Base-by-base conservation (phyloP, 1,284 basidiomycete species). In the Moesziomyces sp. region DNA sequence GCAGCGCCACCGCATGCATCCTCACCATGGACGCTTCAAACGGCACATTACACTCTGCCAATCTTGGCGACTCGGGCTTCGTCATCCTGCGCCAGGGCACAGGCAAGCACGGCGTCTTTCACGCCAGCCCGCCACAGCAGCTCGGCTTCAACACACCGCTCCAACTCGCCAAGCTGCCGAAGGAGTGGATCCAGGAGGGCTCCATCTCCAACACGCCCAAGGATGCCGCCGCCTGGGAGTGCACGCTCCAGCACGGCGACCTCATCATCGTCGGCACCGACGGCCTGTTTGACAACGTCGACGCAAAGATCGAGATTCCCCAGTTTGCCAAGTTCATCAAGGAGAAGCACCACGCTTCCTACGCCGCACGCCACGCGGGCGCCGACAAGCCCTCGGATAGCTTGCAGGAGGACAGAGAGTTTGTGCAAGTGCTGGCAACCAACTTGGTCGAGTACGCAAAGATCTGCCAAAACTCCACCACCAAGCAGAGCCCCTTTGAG, bases 51-150 rank as follows among this genome's bases (percentile, higher is more conserved):
- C 89, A 90, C 42, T 90, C 92, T 21, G 92, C 92, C 60, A 95
- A 94, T 91, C 92, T 95, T 59, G 93, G 93, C 18, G 93, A 95
- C 84, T 93, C 92, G 49, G 92, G 92, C 14, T 94, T 91, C 82
- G 86, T 89, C 65, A 89, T 95, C 58, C 88, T 94, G 58, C 76
- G 81, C 18, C 66, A 77, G 24, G 62, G 69, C 35, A 76, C 69
- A 14, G 74, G 71, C n/a, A 77, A 77, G 47, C 68, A 80, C 18
- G 67, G 76, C n/a, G 76, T 80, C 13, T 68, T 81, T 16, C 69
- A 78, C 50, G 74, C 67, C 43, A 76, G 74, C 19, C 66, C 62
- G 11, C 78, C 82, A 21, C 81, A 80, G 52, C 78, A 78, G 49
- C 71, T 80, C 48, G 76, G 71, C 28, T 83, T 83, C 78, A 83